These are phyloP conservation scores for Middelhovenomyces tepae DNA, from an alignment of 805 yeast species.

Conservation along the genomic window DNA sequence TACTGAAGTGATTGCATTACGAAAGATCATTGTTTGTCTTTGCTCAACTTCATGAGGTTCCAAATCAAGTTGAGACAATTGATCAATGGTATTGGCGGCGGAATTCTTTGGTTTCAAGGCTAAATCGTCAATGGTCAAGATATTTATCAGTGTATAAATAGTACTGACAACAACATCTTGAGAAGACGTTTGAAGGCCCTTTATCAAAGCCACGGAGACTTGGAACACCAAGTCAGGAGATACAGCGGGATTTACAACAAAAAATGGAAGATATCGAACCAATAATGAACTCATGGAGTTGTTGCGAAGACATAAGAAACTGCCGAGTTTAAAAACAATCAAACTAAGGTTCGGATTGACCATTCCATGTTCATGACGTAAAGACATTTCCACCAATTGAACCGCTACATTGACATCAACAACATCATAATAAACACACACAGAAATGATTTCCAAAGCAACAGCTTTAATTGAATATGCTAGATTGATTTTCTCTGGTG, in stretches of 20 bases:
- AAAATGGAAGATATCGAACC: constrained; percentile 33
- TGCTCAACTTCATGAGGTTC: constrained; percentile 9
- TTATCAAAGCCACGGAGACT: constrained; percentile 51
- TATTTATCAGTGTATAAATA: constrained; percentile 73
- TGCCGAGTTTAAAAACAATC: constrained; percentile 46
- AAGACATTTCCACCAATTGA: constrained; percentile 40
- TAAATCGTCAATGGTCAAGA: constrained; percentile 43
- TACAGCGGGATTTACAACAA: constrained; percentile 42
- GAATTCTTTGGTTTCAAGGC: constrained; percentile 11
- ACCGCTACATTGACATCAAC: constrained; percentile 37
- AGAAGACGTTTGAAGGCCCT: constrained; percentile 57
- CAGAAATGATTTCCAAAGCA: constrained; percentile 52
- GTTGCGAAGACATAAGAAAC: constrained; percentile 37
- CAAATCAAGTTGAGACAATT: constrained; percentile 8
- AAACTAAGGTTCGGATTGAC: constrained; percentile 44
- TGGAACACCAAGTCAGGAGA: constrained; percentile 38
- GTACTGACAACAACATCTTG: constrained; percentile 80
- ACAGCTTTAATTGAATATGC: constrained; percentile 48
- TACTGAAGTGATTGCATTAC: constrained; percentile 62
- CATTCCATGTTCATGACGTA: constrained; percentile 45
- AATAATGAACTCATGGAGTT: constrained; percentile 24
- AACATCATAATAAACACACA: constrained; percentile 42
- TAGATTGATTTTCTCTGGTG: constrained; percentile 37
- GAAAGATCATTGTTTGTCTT: constrained; percentile 33
- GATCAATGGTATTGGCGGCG: constrained; percentile 7